These are phyloP conservation scores for Quercus suber DNA, from an alignment of 306 rosid genomes.

Conservation along the genomic window DNA sequence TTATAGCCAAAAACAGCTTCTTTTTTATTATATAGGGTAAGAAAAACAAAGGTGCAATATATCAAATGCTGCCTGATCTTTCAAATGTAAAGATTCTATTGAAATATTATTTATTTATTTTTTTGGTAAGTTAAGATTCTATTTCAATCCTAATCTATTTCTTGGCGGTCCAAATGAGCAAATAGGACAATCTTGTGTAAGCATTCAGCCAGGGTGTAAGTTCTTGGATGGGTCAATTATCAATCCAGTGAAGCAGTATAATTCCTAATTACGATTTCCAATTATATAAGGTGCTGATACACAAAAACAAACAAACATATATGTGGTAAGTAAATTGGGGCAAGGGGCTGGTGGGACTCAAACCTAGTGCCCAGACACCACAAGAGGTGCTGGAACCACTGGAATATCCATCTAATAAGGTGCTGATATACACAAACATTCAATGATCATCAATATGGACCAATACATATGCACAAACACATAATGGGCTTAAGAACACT, in stretches of 20 bases:
- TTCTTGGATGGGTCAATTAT: background rate
- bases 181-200: background rate
- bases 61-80: background rate
- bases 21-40: background rate
- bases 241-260: background rate
- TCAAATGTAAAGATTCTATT: background rate
- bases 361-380: too few species aligned
- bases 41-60: background rate
- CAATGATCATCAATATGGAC: background rate
- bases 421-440: background rate
- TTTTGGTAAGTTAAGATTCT: background rate
- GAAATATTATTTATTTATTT: background rate
- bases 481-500: background rate
- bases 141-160: too few species aligned
- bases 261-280: background rate
- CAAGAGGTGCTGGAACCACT: too few species aligned
- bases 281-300: background rate
- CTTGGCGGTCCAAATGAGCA: background rate
- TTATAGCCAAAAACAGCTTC: background rate
- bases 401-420: too few species aligned
- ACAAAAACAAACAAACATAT: too few species aligned
- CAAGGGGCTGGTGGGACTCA: too few species aligned
- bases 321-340: too few species aligned
- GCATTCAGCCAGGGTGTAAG: background rate
- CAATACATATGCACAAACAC: background rate